Percentiles rank a stretch among this genome's conserved stretches.
Evolutionary conservation across 768 basidiomycete genomes (phyloP).

Genomic region (Dendrothele bispora): DNA sequence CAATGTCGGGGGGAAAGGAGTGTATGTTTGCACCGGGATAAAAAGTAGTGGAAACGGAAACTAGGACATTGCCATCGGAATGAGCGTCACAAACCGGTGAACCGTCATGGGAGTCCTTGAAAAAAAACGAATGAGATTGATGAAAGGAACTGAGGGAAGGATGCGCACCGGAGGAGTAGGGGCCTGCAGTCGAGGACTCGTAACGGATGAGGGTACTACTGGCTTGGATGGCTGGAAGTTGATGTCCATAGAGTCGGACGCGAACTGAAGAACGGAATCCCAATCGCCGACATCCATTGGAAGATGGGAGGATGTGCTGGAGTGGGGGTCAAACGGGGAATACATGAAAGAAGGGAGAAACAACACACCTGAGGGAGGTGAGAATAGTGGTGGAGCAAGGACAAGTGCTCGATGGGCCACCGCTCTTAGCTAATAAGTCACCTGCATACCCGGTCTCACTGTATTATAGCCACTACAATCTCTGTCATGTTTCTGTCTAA

Average conservation of each 20-base stretch:
- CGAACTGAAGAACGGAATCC: conserved; percentile 64
- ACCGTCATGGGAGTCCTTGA: conserved; percentile 46
- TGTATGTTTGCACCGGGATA: conserved; percentile 57
- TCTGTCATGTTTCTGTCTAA: too few relatives aligned
- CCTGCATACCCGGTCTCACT: too few relatives aligned
- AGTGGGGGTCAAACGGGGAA: too few relatives aligned
- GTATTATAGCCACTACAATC: too few relatives aligned
- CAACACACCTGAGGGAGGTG: too few relatives aligned
- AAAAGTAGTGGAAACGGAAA: conserved; percentile 84
- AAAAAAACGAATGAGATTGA: not conserved
- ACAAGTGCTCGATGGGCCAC: too few relatives aligned
- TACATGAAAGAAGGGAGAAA: too few relatives aligned
- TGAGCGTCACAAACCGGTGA: conserved; percentile 40
- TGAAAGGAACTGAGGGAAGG: conserved; percentile 1
- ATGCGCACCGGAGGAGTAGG: conserved; percentile 66
- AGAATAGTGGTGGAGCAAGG: too few relatives aligned
- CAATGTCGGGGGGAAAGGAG: conserved; percentile 56
- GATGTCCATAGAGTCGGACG: conserved; percentile 41
- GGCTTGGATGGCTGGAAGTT: conserved; percentile 9
- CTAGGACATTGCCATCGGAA: conserved; percentile 39
- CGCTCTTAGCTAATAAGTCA: too few relatives aligned
- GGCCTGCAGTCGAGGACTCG: conserved; percentile 37
- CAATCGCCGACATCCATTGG: conserved; percentile 50
- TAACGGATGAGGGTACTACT: conserved; percentile 7
- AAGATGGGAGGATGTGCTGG: not conserved